Conservation (phyloP, 805 yeast genomes). For the Naumovozyma castellii region DNA sequence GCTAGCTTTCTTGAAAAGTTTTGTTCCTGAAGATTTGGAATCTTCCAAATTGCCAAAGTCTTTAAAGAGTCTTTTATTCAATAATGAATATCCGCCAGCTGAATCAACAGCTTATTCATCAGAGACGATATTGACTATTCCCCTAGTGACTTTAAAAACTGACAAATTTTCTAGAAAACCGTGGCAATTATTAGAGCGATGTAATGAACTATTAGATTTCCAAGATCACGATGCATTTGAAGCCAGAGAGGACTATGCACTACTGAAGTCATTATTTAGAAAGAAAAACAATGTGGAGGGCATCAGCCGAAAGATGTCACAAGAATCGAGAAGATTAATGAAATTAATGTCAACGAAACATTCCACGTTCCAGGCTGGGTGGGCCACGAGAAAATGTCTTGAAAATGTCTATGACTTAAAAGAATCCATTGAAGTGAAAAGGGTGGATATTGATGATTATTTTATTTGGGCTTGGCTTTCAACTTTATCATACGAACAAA, state of each 20-base stretch:
- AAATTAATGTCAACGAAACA: constrained; percentile 33
- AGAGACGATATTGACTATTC: constrained; percentile 43
- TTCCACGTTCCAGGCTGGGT: constrained; percentile 34
- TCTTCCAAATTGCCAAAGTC: constrained; percentile 48
- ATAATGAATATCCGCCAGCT: constrained; percentile 70
- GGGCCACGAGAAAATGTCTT: constrained; percentile 29
- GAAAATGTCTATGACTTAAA: constrained; percentile 16
- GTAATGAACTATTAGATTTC: constrained; percentile 52
- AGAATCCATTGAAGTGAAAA: constrained; percentile 35
- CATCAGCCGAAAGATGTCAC: constrained; percentile 55
- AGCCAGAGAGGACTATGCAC: constrained; percentile 68
- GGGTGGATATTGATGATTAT: constrained; percentile 74
- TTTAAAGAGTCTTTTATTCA: constrained; percentile 53
- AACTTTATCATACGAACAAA: constrained; percentile 64
- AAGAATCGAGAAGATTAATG: constrained; percentile 56
- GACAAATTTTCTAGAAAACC: constrained; percentile 38
- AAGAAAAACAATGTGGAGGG: constrained; percentile 42
- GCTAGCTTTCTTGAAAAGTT: constrained; percentile 66
- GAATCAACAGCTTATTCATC: constrained; percentile 30
- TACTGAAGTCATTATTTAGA: constrained; percentile 62
- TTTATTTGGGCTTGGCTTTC: constrained; percentile 90
- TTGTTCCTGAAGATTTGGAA: constrained; percentile 58
- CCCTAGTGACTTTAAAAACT: constrained; percentile 51
- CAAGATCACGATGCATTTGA: constrained; percentile 61
- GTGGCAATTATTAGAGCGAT: constrained; percentile 49